These are phyloP conservation scores for Kurtzmaniella natalensis DNA, from an alignment of 1,139 yeast species.

Conservation along the genomic window DNA sequence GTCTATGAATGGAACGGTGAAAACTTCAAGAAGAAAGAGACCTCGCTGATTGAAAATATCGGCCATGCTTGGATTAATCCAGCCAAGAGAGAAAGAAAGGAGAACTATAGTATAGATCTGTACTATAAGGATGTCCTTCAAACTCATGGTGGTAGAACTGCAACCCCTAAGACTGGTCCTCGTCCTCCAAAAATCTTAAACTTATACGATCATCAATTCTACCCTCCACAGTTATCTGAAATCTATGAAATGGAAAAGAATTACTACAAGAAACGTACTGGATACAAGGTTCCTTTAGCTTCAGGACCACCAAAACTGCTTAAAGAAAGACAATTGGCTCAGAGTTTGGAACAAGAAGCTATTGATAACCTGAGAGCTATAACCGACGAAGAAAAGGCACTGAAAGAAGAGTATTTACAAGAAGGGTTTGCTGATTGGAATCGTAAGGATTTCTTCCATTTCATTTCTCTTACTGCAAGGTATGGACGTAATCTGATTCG, in stretches of 20 bases:
- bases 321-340: constrained; percentile 47
- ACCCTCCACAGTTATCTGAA: constrained; percentile 56
- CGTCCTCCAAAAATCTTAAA: constrained; percentile 66
- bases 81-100: constrained; percentile 73
- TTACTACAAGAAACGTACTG: constrained; percentile 49
- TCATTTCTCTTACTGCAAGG: constrained; percentile 56
- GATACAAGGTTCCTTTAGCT: constrained; percentile 45
- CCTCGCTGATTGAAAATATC: constrained; percentile 33
- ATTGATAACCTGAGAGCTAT: constrained; percentile 61
- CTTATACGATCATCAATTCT: constrained; percentile 72
- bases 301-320: constrained; percentile 39
- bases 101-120: constrained; percentile 73
- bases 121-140: constrained; percentile 75
- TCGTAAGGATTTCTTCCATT: constrained; percentile 67
- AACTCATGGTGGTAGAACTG: constrained; percentile 52
- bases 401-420: constrained; percentile 49
- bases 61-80: constrained; percentile 68
- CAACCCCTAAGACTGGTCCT: constrained; percentile 42
- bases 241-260: constrained; percentile 64
- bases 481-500: constrained; percentile 65
- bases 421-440: constrained; percentile 69
- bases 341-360: constrained; percentile 55
- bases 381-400: constrained; percentile 61
- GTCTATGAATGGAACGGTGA: constrained; percentile 88
- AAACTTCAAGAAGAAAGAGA: constrained; percentile 65